Evolutionary conservation across 768 basidiomycete genomes (phyloP).

Genomic region (Suillus subluteus): DNA sequence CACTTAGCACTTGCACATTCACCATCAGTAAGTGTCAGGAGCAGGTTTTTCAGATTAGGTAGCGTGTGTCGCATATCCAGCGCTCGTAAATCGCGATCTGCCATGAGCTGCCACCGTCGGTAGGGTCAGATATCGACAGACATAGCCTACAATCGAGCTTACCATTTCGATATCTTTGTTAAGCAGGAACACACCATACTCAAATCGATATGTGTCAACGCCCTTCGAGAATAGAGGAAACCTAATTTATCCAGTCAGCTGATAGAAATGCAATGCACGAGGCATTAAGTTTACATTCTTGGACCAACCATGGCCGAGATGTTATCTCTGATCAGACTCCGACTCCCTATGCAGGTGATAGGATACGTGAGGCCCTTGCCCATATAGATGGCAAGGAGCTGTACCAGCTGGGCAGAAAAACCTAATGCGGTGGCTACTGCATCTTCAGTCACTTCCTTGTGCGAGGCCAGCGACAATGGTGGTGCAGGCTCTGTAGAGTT

Average conservation of each 20-base stretch:
- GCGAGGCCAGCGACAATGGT: constrained; percentile 66
- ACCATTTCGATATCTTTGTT: constrained; percentile 99
- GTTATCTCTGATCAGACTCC: constrained; percentile 88
- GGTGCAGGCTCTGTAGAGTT: constrained; percentile 80
- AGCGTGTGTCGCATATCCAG: constrained; percentile 95
- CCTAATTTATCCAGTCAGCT: constrained; percentile 46
- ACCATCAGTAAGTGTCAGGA: constrained; percentile 83
- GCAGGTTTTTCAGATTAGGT: constrained; percentile 92
- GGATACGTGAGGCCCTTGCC: constrained; percentile 84
- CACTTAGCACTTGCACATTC: constrained; percentile 54
- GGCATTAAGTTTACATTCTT: constrained; percentile 68
- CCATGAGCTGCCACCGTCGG: constrained; percentile 70
- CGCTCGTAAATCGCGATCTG: constrained; percentile 84
- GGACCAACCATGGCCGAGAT: constrained; percentile 97
- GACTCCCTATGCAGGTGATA: constrained; percentile 86
- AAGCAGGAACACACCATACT: constrained; percentile 94
- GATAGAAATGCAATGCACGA: constrained; percentile 4
- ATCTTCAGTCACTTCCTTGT: constrained; percentile 82
- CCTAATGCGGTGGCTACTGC: constrained; percentile 88
- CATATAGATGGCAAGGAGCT: constrained; percentile 78
- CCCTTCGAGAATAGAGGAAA: constrained; percentile 95
- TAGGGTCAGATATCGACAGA: constrained; percentile 12
- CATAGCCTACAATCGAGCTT: constrained; percentile 8
- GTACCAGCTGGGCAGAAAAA: constrained; percentile 85
- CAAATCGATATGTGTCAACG: constrained; percentile 95